phyloP scores from a whole-genome alignment of 129 eudicot genomes.

The Ambrosia artemisiifolia region DNA sequence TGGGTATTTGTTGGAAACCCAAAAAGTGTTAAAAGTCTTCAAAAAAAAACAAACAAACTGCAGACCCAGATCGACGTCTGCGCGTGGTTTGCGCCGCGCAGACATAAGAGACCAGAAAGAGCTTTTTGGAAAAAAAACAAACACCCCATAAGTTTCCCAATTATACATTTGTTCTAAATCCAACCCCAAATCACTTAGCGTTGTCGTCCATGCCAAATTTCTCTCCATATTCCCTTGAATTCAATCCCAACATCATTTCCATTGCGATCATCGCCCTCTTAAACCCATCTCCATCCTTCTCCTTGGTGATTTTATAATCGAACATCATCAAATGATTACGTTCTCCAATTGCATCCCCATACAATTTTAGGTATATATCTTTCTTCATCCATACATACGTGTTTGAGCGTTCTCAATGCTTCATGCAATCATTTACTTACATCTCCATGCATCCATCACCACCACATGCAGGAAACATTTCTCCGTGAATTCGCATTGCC shows the following conservation, averaged over 20 bases:
- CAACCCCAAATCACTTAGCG: constrained; percentile 3
- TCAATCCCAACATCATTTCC: constrained; percentile 11
- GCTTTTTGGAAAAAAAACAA: too few relatives aligned
- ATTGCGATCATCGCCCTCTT: constrained; percentile 11
- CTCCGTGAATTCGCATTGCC: not conserved
- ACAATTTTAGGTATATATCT: constrained; percentile 6
- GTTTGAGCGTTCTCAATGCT: not conserved
- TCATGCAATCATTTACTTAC: not conserved
- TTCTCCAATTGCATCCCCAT: not conserved
- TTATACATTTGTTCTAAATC: constrained; percentile 9
- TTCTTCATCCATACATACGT: not conserved
- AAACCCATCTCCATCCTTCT: constrained; percentile 15
- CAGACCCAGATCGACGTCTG: too few relatives aligned
- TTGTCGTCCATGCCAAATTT: constrained; percentile 17
- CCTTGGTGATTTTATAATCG: not conserved
- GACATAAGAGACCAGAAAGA: too few relatives aligned
- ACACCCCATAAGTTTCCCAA: too few relatives aligned
- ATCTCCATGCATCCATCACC: not conserved
- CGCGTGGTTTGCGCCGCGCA: too few relatives aligned
- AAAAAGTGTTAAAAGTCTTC: too few relatives aligned
- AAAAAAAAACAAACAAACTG: too few relatives aligned
- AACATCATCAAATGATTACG: not conserved
- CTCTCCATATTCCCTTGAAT: constrained; percentile 15
- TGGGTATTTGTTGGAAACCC: too few relatives aligned
- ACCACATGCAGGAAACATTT: not conserved